Evolutionary conservation across 2,329 filamentous ascomycete genomes (phyloP).

Genomic region (Colletotrichum musicola): DNA sequence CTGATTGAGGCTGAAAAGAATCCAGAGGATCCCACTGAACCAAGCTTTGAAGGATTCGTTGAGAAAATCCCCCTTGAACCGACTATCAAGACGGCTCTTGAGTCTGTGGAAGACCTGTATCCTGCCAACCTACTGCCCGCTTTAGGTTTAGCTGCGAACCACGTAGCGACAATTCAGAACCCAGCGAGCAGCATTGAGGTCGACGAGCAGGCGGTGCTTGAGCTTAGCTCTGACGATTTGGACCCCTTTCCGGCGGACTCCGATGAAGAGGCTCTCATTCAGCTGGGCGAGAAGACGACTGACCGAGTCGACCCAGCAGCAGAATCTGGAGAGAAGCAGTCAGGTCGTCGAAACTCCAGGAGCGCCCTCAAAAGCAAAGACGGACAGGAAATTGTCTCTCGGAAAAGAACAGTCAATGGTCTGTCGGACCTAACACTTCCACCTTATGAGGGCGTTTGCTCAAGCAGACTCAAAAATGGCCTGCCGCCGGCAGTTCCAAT

Average conservation of each 20-base stretch:
- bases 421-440: conserved; percentile 31
- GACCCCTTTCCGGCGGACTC: conserved; percentile 64
- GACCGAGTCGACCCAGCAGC: background rate
- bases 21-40: conserved; percentile 55
- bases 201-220: conserved; percentile 71
- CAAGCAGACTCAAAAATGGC: conserved; percentile 57
- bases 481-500: conserved; percentile 54
- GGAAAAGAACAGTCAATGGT: conserved; percentile 36
- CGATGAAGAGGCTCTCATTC: conserved; percentile 62
- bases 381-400: background rate
- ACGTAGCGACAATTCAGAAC: conserved; percentile 45
- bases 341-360: background rate
- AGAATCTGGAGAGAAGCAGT: background rate
- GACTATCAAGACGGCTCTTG: conserved; percentile 79
- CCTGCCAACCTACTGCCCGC: conserved; percentile 71
- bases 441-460: conserved; percentile 52
- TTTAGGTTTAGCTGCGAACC: conserved; percentile 54
- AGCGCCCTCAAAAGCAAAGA: background rate
- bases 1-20: conserved; percentile 75
- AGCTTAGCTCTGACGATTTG: conserved; percentile 60
- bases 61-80: conserved; percentile 64
- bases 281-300: conserved; percentile 41
- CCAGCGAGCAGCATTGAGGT: conserved; percentile 67
- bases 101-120: conserved; percentile 91
- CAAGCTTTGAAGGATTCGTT: conserved; percentile 77